Conservation (phyloP, 176 grass and related monocot species). For the Dendrocalamus sinicus region DNA sequence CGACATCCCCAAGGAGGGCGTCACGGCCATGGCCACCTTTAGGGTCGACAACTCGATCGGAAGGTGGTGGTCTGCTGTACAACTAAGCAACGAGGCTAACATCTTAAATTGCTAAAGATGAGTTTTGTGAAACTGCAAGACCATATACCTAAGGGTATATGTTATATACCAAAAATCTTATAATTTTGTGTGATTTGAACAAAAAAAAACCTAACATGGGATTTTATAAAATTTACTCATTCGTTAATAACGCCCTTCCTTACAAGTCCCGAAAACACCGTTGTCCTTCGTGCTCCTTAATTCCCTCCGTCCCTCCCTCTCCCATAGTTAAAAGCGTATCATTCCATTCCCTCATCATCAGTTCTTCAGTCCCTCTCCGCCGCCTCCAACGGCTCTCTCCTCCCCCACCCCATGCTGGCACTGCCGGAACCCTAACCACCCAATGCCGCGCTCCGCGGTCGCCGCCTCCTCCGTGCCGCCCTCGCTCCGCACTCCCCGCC, state of each 20-base stretch:
- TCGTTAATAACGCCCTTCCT: neutral
- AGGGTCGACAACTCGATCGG: too few relatives aligned
- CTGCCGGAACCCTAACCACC: constrained; percentile 25
- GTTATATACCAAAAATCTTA: too few relatives aligned
- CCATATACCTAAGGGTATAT: too few relatives aligned
- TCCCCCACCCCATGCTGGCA: neutral
- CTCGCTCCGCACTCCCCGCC: constrained; percentile 3
- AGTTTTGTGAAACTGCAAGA: too few relatives aligned
- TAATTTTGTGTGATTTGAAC: too few relatives aligned
- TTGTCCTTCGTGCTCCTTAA: neutral
- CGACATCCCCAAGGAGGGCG: too few relatives aligned
- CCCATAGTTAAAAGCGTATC: constrained; percentile 6
- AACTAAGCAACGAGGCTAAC: too few relatives aligned
- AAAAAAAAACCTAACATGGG: too few relatives aligned
- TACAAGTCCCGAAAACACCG: constrained; percentile 33
- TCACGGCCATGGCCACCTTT: too few relatives aligned
- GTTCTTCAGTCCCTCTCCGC: neutral
- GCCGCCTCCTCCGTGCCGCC: neutral
- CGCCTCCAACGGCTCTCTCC: constrained; percentile 31
- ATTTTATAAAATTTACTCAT: too few relatives aligned
- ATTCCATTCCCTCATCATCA: neutral
- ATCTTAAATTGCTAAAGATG: too few relatives aligned
- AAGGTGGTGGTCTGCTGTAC: too few relatives aligned
- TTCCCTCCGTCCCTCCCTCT: neutral
- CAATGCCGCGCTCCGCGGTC: constrained; percentile 48